Base-by-base conservation (phyloP, 2,329 filamentous ascomycete species). In the Dactylellina leptospora region DNA sequence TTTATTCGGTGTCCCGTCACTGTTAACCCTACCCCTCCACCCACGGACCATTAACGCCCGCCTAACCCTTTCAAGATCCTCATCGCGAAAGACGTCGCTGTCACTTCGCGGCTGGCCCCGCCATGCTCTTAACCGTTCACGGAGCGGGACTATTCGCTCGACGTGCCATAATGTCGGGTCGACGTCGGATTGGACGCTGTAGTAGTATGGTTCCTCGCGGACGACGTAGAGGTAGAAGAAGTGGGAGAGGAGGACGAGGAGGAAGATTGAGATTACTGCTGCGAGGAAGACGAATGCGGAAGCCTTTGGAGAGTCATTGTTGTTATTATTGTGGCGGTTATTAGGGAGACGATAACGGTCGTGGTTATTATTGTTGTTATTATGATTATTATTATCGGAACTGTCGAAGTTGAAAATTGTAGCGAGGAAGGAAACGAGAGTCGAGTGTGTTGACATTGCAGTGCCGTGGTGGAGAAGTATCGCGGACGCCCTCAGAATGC, bases 121-220 rank as follows among this genome's bases (percentile, higher is more conserved):
- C 59, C 59, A 63, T 9, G 16, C 27, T n/a, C 68, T 23, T 13
- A 72, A 2, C n/a, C 68, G 68, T 50, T 72, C 68, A 20, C 68
- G 68, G 38, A 72, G 68, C 16, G 68, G 68, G 9, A 72, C 47
- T 20, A 72, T 53, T 28, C 68, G 68, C 36, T 72, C 68, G 18
- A 72, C 68, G 50, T 72, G 68, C 68, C 68, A 72, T 28, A 72
- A 27, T 4, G 68, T 64, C n/a, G 68, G 68, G 53, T 72, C 68
- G 11, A 72, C 23, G 47, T 72, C 68, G 11, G 59, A 64, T 47
- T 72, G 68, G 45, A 72, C 68, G 47, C 56, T 62, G 54, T 72
- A 72, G 53, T 64, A 72, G 38, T 72, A 72, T 1, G 68, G 68
- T 27, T 64, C 51, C 6, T 27, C 48, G 4, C 68, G 59, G 36